Base-by-base conservation (phyloP, 306 rosid genomes). In the Inga laurina region DNA sequence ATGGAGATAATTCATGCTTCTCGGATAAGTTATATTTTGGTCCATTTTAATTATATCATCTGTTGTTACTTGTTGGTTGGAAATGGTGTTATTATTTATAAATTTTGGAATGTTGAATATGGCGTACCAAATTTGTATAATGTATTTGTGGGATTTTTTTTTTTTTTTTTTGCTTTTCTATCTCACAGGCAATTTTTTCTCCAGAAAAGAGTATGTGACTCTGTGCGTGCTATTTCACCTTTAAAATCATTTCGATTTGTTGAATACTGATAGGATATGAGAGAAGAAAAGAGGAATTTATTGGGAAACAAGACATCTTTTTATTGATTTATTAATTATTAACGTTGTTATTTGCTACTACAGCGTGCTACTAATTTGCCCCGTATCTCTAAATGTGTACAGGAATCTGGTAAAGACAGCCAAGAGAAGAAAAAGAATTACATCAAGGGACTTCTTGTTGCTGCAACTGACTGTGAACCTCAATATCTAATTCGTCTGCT, bases 341-440 rank as follows among this genome's bases (percentile, higher is more conserved):
- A 48, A 85, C 70, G 45, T 41, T 51, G 77, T 66, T 69, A 75
- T 51, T 34, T 72, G 73, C 72, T 69, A 75, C 72, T 61, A 75
- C 66, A 56, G 46, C 27, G 57, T 79, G 49, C 78, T 85, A 13
- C 71, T 79, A 59, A 51, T 71, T 82, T 57, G 10, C 14, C 64
- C 27, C 68, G 64, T 10, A 65, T 67, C 57, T 76, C 77, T 76
- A 74, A 85, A 89, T 76, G 14, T 82, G 71, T 54, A 7, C 83
- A 94, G 99, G 99, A 94, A 91, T 90, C 98, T 87, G 98, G 99
- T 76, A 94, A 90, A 88, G 97, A 92, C 72, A 94, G 99, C 85
- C 98, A 89, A 83, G 97, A 96, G 87, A 96, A 91, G 91, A 91
- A 96, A 90, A 96, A 91, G 84, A 91, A 90, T 86, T 97, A 84